A percentile compares a stretch with the other conserved stretches of the same genome.
Conservation (phyloP, 106 monocot genomes). For the Posidonia australis region DNA sequence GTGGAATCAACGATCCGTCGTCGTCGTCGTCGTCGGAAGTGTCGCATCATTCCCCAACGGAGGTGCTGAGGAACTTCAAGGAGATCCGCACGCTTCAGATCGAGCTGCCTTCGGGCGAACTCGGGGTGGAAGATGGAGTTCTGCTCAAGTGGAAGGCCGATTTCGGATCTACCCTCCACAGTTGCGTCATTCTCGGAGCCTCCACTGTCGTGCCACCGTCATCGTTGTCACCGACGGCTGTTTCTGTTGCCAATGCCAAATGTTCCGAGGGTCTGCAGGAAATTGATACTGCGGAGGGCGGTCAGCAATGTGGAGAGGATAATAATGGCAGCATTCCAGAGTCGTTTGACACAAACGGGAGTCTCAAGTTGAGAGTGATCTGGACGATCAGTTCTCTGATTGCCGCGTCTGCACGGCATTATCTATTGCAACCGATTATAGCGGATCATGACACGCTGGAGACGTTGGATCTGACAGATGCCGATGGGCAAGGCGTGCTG, state of each 20-base stretch:
- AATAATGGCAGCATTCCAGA: slow-evolving; percentile 48
- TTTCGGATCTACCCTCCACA: slow-evolving; percentile 62
- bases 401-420: slow-evolving; percentile 83
- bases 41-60: slow-evolving; percentile 68
- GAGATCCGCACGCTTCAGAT: slow-evolving; percentile 50
- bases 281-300: slow-evolving; percentile 3
- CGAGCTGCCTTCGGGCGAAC: slow-evolving; percentile 62
- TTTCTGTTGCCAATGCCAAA: neutral
- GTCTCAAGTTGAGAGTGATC: slow-evolving; percentile 63
- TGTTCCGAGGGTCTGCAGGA: neutral
- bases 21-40: slow-evolving; percentile 19
- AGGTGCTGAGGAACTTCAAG: slow-evolving; percentile 58
- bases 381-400: slow-evolving; percentile 92
- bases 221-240: neutral
- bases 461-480: slow-evolving; percentile 56
- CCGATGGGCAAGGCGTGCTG: slow-evolving; percentile 69
- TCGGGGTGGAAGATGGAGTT: slow-evolving; percentile 46
- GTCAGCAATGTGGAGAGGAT: slow-evolving; percentile 2
- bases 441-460: slow-evolving; percentile 54
- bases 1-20: neutral
- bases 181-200: slow-evolving; percentile 72
- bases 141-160: slow-evolving; percentile 74
- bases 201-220: slow-evolving; percentile 27
- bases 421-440: slow-evolving; percentile 45
- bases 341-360: slow-evolving; percentile 53